Evolutionary conservation across 345 rosid genomes (phyloP), one percentile per base, ranked within the genome.

Genomic region (Pugionium dolabratum): DNA sequence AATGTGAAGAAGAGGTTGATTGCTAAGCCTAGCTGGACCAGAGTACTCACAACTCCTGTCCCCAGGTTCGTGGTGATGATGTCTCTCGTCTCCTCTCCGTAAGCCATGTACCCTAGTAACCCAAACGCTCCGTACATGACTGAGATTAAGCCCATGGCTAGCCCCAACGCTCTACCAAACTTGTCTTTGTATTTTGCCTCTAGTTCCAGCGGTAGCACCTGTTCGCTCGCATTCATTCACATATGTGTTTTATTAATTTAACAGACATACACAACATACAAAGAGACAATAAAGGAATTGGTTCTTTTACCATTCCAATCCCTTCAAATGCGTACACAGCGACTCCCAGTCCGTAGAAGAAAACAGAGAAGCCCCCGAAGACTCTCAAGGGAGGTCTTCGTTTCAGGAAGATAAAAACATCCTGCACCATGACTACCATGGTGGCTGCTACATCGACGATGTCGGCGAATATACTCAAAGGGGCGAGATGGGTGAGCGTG

Each of bases 291-390:
- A 37, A 41, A 27, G 18, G 36, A 11, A 58, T 28, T 9, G 28
- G 9, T 26, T 30, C 2, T 58, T 37, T 46, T 43, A 85, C 79
- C 95, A 87, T 87, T 35, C 86, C 89, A 45, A 84, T 64, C 2
- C 95, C 95, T 84, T 88, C 95, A 36, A 85, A 88, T 1, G 95
- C 80, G 61, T 85, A 88, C 1, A 88, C 87, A 36, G 91, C 85
- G 6, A 88, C 91, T 7, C 91, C 95, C 50, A 88, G 30, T 3
- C 87, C 91, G 9, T 88, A 88, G 34, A 82, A 80, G 72, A 88
- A 73, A 42, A 79, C 85, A 48, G 85, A 84, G 54, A 85, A 66
- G 48, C 87, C 87, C 8, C 89, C 86, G 53, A 85, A 84, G 29
- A 83, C 79, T 61, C 78, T 73, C 70, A 84, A 62, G 1, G 45